Percentiles rank a stretch among this genome's conserved stretches.
These are phyloP conservation scores for Leishmania mexicana DNA, from an alignment of 208 protist genomes.

Conservation along the genomic window DNA sequence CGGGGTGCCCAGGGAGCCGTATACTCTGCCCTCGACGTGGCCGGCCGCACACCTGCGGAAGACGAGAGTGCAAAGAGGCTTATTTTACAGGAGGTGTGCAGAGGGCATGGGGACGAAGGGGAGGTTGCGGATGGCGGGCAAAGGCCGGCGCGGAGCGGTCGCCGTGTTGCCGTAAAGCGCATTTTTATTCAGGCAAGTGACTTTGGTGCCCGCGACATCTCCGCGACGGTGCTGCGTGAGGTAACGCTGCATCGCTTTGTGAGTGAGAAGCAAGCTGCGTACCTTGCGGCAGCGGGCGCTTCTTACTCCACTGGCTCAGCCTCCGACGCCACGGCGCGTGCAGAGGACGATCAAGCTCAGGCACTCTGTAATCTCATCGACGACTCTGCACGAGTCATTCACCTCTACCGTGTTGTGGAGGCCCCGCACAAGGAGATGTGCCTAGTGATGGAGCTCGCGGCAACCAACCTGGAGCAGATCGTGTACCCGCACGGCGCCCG, in stretches of 20 bases:
- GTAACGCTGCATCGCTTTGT: slow-evolving; percentile 63
- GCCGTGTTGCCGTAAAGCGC: slow-evolving; percentile 78
- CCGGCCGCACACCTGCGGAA: background rate
- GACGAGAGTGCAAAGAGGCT: background rate
- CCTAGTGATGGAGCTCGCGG: slow-evolving; percentile 77
- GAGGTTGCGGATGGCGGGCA: background rate
- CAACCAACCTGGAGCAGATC: slow-evolving; percentile 64
- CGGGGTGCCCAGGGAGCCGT: slow-evolving; percentile 84
- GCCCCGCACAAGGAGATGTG: slow-evolving; percentile 82
- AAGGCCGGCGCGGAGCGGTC: slow-evolving; percentile 5
- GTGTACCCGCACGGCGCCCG: slow-evolving; percentile 14
- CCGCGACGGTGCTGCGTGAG: slow-evolving; percentile 77
- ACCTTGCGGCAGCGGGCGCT: background rate
- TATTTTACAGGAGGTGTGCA: background rate
- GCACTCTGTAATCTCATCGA: slow-evolving; percentile 18
- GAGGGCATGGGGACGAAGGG: background rate
- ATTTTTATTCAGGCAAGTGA: slow-evolving; percentile 76
- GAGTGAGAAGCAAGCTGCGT: slow-evolving; percentile 12
- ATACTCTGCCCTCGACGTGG: slow-evolving; percentile 63
- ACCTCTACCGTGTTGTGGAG: slow-evolving; percentile 67
- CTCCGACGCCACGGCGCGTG: background rate
- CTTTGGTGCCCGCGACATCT: slow-evolving; percentile 69
- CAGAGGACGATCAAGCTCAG: background rate
- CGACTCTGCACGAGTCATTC: slow-evolving; percentile 40
- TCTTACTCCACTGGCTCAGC: background rate